Conservation (phyloP, 2,329 filamentous ascomycete species). For the Kalmusia sp. region DNA sequence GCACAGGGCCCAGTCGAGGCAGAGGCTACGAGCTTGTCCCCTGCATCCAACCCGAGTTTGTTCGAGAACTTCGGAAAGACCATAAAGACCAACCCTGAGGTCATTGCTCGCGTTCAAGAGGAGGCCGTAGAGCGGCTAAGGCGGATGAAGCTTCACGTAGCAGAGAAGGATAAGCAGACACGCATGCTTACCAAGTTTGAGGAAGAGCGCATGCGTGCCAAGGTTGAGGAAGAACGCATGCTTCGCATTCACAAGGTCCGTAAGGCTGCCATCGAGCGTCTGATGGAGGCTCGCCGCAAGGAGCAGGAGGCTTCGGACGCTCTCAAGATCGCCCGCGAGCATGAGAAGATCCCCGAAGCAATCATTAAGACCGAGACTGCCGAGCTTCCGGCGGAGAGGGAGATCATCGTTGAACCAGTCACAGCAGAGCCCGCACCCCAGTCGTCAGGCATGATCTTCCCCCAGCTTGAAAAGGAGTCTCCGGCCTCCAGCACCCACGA, state of each 20-base stretch:
- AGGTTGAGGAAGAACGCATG: conserved; percentile 31
- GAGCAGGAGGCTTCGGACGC: conserved; percentile 39
- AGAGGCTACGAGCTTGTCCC: conserved; percentile 22
- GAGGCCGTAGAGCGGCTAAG: conserved; percentile 39
- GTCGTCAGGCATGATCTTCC: conserved; percentile 84
- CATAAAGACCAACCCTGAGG: conserved; percentile 11
- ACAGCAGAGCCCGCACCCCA: conserved; percentile 24
- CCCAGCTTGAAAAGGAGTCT: conserved; percentile 93
- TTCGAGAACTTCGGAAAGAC: background rate
- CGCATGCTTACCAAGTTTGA: conserved; percentile 29
- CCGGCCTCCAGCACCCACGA: conserved; percentile 81
- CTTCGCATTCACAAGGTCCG: conserved; percentile 35
- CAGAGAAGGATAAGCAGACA: conserved; percentile 15
- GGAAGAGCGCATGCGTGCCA: conserved; percentile 30
- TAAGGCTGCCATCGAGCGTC: conserved; percentile 43
- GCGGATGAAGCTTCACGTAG: conserved; percentile 29
- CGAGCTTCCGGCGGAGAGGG: conserved; percentile 45
- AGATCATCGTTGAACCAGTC: conserved; percentile 15
- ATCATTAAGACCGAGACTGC: conserved; percentile 26
- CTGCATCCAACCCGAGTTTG: background rate
- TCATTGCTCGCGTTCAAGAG: conserved; percentile 10
- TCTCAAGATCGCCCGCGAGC: conserved; percentile 35
- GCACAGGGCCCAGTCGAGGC: conserved; percentile 12
- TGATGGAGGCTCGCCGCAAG: conserved; percentile 39
- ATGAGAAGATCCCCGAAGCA: conserved; percentile 28